Evolutionary conservation across 257 asterid species (phyloP).

Genomic region (Fraxinus excelsior): DNA sequence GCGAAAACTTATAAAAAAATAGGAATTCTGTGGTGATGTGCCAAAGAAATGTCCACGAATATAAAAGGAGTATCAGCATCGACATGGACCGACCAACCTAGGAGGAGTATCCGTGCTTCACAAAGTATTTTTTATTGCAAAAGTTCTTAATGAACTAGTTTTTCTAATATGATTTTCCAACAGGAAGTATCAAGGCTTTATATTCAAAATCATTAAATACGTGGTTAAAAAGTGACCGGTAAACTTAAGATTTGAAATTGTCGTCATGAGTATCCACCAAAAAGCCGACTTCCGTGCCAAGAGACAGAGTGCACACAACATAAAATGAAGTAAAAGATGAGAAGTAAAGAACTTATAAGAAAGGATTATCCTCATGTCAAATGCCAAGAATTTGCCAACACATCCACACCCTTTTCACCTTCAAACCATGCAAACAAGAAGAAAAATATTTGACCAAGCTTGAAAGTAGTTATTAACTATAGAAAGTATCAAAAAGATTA

Average conservation of each 20-base stretch:
- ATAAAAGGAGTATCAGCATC: background rate
- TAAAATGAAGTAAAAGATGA: background rate
- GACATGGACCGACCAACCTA: background rate
- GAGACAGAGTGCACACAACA: constrained; percentile 1
- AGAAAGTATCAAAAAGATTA: background rate
- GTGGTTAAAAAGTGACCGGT: background rate
- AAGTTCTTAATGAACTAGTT: background rate
- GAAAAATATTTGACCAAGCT: background rate
- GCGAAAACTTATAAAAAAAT: background rate
- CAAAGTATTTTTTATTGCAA: background rate
- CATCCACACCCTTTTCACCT: background rate
- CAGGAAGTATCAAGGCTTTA: background rate
- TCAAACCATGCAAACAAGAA: background rate
- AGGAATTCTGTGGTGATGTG: background rate
- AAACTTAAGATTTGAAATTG: background rate
- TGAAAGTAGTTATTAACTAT: background rate
- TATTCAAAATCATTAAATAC: background rate
- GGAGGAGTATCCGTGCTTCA: background rate
- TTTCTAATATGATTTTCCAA: background rate
- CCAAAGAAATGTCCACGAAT: background rate
- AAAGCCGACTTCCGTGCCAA: background rate
- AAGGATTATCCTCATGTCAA: background rate
- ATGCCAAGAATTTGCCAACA: background rate
- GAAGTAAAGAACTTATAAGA: background rate
- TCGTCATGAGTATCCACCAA: background rate